Conservation (phyloP, 192 early-diverging fungal species). For the Entomortierella beljakovae region DNA sequence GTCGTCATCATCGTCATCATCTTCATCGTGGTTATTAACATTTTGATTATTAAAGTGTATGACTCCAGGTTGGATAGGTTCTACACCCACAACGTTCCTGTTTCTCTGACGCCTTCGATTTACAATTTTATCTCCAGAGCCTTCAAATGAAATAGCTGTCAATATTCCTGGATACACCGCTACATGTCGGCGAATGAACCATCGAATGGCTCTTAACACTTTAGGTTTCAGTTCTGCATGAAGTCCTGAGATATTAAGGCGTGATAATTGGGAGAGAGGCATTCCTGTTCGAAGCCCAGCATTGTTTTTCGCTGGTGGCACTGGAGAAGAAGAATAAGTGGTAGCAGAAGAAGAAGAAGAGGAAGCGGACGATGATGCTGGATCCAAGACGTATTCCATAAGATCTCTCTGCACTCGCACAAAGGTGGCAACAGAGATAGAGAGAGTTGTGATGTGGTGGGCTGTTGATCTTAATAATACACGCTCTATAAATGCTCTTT, state of each 20-base stretch:
- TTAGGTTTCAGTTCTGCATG: conserved; percentile 19
- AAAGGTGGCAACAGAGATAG: conserved; percentile 17
- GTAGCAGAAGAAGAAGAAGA: not conserved
- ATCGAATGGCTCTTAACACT: conserved; percentile 12
- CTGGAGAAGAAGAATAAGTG: not conserved
- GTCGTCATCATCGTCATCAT: conserved; percentile 1
- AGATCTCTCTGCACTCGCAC: conserved; percentile 19
- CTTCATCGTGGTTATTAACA: too few relatives aligned
- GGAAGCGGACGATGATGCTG: not conserved
- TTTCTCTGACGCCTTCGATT: conserved; percentile 22
- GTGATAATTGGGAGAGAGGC: conserved; percentile 26
- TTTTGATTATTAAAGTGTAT: conserved; percentile 10
- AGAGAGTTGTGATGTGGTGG: conserved; percentile 26
- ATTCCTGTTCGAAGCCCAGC: conserved; percentile 15
- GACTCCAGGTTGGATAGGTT: conserved; percentile 12
- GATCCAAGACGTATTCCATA: conserved; percentile 6
- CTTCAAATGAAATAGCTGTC: conserved; percentile 9
- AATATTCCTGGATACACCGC: conserved; percentile 15
- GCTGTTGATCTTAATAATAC: conserved; percentile 14
- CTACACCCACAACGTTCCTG: conserved; percentile 2
- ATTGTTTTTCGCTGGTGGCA: not conserved
- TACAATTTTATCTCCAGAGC: conserved; percentile 15
- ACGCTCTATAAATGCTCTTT: conserved; percentile 20
- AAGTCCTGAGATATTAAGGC: conserved; percentile 16
- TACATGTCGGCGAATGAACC: conserved; percentile 21